These are phyloP conservation scores for Debaryomyces prosopidis DNA, from an alignment of 805 yeast genomes.

Conservation along the genomic window DNA sequence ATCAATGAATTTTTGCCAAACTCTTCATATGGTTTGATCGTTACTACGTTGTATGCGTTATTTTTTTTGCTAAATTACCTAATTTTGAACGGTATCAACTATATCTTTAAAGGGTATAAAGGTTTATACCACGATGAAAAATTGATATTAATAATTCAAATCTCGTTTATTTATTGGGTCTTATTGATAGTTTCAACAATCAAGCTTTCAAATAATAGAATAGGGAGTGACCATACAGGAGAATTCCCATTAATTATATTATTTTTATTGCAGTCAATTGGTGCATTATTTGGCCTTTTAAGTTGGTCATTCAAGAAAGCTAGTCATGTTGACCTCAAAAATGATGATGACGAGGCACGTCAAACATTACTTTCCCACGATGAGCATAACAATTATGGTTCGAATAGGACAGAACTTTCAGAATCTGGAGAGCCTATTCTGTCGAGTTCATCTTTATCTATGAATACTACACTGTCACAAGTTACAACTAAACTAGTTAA, in stretches of 20 bases:
- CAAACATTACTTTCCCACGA: constrained; percentile 31
- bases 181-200: constrained; percentile 44
- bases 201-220: constrained; percentile 47
- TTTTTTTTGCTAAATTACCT: constrained; percentile 56
- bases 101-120: constrained; percentile 31
- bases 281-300: constrained; percentile 53
- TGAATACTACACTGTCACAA: constrained; percentile 12
- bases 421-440: constrained; percentile 6
- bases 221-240: constrained; percentile 52
- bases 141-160: constrained; percentile 45
- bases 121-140: constrained; percentile 46
- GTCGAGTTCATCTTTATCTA: constrained; percentile 23
- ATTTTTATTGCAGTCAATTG: constrained; percentile 47
- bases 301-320: constrained; percentile 38
- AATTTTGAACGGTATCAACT: constrained; percentile 47
- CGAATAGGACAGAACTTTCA: constrained; percentile 12
- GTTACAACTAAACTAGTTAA: constrained; percentile 6
- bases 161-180: constrained; percentile 59
- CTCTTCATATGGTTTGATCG: constrained; percentile 41
- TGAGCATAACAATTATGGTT: constrained; percentile 16
- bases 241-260: constrained; percentile 49
- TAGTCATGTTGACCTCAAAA: constrained; percentile 9
- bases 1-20: constrained; percentile 36
- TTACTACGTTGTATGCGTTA: constrained; percentile 42
- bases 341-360: constrained; percentile 19